phyloP scores from a whole-genome alignment of 148 eudicot genomes.

The Nepenthes gracilis region DNA sequence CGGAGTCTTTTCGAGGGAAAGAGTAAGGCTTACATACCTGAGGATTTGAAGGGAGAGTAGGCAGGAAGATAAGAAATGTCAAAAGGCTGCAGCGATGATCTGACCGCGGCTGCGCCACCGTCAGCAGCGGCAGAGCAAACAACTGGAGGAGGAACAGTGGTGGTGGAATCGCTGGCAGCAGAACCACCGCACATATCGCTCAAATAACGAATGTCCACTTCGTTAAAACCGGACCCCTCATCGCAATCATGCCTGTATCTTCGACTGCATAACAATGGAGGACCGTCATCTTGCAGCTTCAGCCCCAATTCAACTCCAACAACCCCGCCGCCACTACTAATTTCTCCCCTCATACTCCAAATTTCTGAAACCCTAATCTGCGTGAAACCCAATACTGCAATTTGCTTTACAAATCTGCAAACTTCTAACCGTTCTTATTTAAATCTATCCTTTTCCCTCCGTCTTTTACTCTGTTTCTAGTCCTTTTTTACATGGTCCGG shows the following conservation, averaged over 20 bases:
- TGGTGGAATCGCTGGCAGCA: neutral
- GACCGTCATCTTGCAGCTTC: conserved; percentile 13
- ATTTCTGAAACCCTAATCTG: neutral
- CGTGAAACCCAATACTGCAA: neutral
- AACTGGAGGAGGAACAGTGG: neutral
- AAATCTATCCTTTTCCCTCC: neutral
- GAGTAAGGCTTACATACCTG: conserved; percentile 20
- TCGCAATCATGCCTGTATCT: conserved; percentile 8
- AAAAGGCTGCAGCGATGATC: conserved; percentile 27
- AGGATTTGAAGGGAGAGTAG: conserved; percentile 25
- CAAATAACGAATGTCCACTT: neutral
- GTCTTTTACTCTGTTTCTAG: neutral
- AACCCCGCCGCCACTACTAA: neutral
- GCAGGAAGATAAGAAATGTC: conserved; percentile 19
- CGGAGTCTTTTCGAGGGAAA: neutral
- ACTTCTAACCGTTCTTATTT: neutral
- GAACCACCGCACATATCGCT: neutral
- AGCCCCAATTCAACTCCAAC: conserved; percentile 19
- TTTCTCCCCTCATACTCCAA: neutral
- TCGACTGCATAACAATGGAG: conserved; percentile 10
- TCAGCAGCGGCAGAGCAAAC: conserved; percentile 3
- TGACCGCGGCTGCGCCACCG: conserved; percentile 2
- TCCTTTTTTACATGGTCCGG: no score
- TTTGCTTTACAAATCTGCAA: neutral
- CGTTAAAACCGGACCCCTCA: neutral